Percentiles rank a stretch among this genome's conserved stretches.
phyloP scores from a whole-genome alignment of 768 basidiomycete species.

The Calocybe indica region DNA sequence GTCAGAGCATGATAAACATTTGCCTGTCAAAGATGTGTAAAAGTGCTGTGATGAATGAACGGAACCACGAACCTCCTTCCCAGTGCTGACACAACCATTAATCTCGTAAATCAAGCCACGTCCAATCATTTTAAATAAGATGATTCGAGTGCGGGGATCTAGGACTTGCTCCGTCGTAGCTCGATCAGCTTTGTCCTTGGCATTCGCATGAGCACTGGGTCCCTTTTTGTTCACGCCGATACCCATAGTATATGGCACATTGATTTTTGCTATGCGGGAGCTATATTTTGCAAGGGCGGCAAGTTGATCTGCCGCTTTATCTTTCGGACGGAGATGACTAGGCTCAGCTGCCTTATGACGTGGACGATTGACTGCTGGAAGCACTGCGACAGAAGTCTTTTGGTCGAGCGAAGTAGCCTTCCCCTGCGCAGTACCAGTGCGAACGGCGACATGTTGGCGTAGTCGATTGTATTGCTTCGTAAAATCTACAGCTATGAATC shows the following conservation, averaged over 20 bases:
- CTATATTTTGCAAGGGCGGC: slow-evolving; percentile 72
- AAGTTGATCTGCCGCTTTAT: slow-evolving; percentile 67
- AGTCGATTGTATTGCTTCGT: slow-evolving; percentile 98
- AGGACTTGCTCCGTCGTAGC: slow-evolving; percentile 97
- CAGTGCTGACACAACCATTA: slow-evolving; percentile 95
- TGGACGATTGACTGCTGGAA: slow-evolving; percentile 73
- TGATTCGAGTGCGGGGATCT: slow-evolving; percentile 90
- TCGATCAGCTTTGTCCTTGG: slow-evolving; percentile 94
- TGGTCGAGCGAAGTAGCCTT: slow-evolving; percentile 45
- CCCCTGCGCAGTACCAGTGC: slow-evolving; percentile 63
- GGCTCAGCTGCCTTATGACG: slow-evolving; percentile 21
- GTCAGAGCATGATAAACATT: slow-evolving; percentile 93
- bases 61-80: slow-evolving; percentile 80
- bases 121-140: slow-evolving; percentile 95
- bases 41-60: neutral
- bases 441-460: slow-evolving; percentile 84
- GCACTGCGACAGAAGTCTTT: slow-evolving; percentile 45
- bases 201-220: slow-evolving; percentile 78
- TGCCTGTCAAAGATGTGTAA: slow-evolving; percentile 44
- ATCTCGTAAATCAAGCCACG: slow-evolving; percentile 83
- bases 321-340: slow-evolving; percentile 32
- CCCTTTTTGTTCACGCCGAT: slow-evolving; percentile 91
- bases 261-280: slow-evolving; percentile 68
- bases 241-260: slow-evolving; percentile 60
- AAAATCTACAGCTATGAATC: slow-evolving; percentile 60